Conservation (phyloP, 305 asterid species). For the Caryopteris hybrid region DNA sequence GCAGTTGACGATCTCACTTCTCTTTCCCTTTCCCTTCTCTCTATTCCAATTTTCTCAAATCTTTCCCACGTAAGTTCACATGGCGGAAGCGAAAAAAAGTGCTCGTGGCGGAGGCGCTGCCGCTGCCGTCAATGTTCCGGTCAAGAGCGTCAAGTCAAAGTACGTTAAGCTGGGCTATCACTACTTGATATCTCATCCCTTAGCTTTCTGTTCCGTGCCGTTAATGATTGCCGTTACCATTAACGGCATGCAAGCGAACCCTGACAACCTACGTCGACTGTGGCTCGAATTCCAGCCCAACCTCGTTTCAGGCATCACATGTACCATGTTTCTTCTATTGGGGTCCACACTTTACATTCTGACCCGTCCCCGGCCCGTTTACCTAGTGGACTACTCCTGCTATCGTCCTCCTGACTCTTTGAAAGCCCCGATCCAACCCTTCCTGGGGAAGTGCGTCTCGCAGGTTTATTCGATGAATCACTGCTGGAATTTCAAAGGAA, state of each 20-base stretch:
- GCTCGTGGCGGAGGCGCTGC: too few species aligned
- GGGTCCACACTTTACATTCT: conserved; percentile 44
- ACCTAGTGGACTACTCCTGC: conserved; percentile 49
- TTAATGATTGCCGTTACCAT: conserved; percentile 28
- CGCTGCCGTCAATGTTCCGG: too few species aligned
- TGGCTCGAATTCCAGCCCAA: conserved; percentile 45
- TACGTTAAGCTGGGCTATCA: too few species aligned
- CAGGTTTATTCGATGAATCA: conserved; percentile 41
- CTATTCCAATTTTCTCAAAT: too few species aligned
- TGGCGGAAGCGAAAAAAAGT: too few species aligned
- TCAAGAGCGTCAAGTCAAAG: too few species aligned
- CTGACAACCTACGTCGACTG: conserved; percentile 39
- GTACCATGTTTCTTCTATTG: conserved; percentile 37
- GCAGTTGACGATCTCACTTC: too few species aligned
- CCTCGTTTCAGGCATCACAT: conserved; percentile 37
- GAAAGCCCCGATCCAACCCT: conserved; percentile 24
- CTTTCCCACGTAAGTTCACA: too few species aligned
- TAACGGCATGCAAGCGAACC: conserved; percentile 40
- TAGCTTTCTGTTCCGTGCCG: conserved; percentile 49
- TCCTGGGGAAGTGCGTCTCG: conserved; percentile 36
- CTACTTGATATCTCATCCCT: conserved; percentile 49
- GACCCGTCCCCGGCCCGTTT: conserved; percentile 51
- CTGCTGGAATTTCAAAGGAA: conserved; percentile 49
- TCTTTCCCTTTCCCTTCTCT: too few species aligned
- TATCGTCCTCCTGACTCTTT: conserved; percentile 31